A percentile compares a stretch with the other conserved stretches of the same genome.
These are phyloP conservation scores for Ganoderma sinense DNA, from an alignment of 1,284 basidiomycete genomes.

Conservation along the genomic window DNA sequence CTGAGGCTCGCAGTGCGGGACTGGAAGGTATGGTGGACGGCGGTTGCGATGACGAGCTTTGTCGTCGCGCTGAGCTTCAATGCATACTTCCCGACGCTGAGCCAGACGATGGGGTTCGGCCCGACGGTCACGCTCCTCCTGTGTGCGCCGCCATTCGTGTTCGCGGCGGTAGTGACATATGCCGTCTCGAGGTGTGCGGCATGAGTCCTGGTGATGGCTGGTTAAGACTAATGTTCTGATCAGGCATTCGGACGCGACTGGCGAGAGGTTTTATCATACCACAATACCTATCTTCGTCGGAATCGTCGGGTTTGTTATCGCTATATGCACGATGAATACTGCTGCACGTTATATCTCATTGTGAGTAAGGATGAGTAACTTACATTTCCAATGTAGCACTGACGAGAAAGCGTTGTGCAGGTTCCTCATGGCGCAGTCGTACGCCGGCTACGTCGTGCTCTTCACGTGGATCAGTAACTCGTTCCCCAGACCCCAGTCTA, in stretches of 20 bases:
- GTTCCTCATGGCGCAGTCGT: conserved; percentile 81
- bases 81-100: conserved; percentile 77
- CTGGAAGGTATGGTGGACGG: conserved; percentile 78
- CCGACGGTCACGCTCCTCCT: conserved; percentile 71
- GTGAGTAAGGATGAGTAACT: conserved; percentile 46
- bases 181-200: conserved; percentile 54
- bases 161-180: conserved; percentile 65
- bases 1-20: conserved; percentile 69
- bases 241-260: conserved; percentile 76
- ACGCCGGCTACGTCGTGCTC: conserved; percentile 73
- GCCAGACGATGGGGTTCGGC: conserved; percentile 72
- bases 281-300: conserved; percentile 61
- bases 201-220: background rate
- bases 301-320: conserved; percentile 78
- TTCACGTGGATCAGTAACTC: conserved; percentile 79
- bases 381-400: background rate
- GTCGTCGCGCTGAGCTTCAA: conserved; percentile 78
- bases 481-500: conserved; percentile 71
- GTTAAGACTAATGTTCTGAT: background rate
- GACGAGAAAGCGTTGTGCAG: conserved; percentile 41
- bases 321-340: conserved; percentile 73
- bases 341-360: conserved; percentile 75
- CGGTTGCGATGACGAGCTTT: conserved; percentile 55
- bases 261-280: conserved; percentile 74
- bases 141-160: conserved; percentile 81